A percentile compares a stretch with the other conserved stretches of the same genome.
Conservation (phyloP, 768 basidiomycete genomes). For the Flagelloscypha sp. region DNA sequence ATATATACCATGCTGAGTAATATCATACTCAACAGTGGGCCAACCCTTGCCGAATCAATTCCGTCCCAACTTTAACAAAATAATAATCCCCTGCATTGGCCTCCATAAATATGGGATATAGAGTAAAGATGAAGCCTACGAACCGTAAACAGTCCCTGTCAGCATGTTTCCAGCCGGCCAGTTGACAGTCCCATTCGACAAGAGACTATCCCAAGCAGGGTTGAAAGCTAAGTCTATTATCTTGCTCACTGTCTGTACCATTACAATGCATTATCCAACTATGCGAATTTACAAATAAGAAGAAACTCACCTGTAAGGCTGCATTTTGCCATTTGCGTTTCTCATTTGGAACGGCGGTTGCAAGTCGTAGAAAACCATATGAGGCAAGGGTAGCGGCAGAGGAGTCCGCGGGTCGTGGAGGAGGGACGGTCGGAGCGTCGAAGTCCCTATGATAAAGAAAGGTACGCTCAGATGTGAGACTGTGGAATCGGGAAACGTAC, state of each 20-base stretch:
- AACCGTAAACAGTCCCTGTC: slow-evolving; percentile 55
- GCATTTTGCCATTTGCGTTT: slow-evolving; percentile 34
- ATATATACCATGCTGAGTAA: too few relatives aligned
- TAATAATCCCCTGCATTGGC: slow-evolving; percentile 49
- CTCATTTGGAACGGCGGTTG: slow-evolving; percentile 24
- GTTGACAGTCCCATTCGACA: slow-evolving; percentile 62
- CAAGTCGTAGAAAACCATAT: slow-evolving; percentile 50
- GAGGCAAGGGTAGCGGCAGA: slow-evolving; percentile 61
- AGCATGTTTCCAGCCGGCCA: slow-evolving; percentile 44
- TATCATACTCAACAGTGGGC: slow-evolving; percentile 23
- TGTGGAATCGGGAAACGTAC: slow-evolving; percentile 23
- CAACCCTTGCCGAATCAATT: slow-evolving; percentile 37
- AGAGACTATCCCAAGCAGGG: slow-evolving; percentile 53
- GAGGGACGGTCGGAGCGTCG: slow-evolving; percentile 50
- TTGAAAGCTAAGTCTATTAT: slow-evolving; percentile 49
- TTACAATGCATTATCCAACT: not conserved
- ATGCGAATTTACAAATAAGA: not conserved
- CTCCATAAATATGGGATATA: not conserved
- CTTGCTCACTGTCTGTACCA: slow-evolving; percentile 32
- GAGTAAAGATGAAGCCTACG: slow-evolving; percentile 8
- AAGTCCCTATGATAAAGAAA: slow-evolving; percentile 47
- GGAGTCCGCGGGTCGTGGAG: slow-evolving; percentile 54
- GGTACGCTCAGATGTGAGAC: slow-evolving; percentile 1
- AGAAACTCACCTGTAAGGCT: slow-evolving; percentile 36
- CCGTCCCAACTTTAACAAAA: slow-evolving; percentile 48